These are phyloP conservation scores for Metahyphopichia silvanorum DNA, from an alignment of 805 yeast species.

Conservation along the genomic window DNA sequence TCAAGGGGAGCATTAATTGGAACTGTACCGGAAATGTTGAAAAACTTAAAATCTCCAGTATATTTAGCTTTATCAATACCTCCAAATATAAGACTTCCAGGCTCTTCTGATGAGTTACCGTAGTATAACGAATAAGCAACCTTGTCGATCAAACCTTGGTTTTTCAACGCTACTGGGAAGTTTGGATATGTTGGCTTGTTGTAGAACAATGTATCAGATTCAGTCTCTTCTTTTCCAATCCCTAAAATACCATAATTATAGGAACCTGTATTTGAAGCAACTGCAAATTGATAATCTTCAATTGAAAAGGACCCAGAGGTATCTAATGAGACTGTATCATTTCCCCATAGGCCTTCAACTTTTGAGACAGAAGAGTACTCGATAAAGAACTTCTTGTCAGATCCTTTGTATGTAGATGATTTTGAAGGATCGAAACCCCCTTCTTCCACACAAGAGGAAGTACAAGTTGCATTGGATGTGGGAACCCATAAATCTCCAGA, in stretches of 20 bases:
- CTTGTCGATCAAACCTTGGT: constrained; percentile 31
- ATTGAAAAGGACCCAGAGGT: constrained; percentile 2
- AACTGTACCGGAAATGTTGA: too few relatives aligned
- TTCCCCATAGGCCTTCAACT: constrained; percentile 48
- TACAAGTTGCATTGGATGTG: neutral
- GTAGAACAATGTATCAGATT: constrained; percentile 49
- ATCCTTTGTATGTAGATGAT: constrained; percentile 27
- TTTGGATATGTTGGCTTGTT: constrained; percentile 50
- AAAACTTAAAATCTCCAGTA: constrained; percentile 17
- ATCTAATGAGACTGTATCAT: constrained; percentile 15
- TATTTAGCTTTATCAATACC: constrained; percentile 25
- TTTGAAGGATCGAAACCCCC: constrained; percentile 35
- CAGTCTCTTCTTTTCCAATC: constrained; percentile 11
- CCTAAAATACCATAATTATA: constrained; percentile 18
- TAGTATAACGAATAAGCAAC: constrained; percentile 37
- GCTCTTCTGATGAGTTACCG: constrained; percentile 13
- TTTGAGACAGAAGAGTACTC: constrained; percentile 38
- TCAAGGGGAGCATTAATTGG: too few relatives aligned
- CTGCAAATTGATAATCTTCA: constrained; percentile 7
- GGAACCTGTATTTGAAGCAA: constrained; percentile 1
- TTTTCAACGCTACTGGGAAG: constrained; percentile 30
- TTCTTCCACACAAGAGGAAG: constrained; percentile 9
- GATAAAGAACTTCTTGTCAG: constrained; percentile 14
- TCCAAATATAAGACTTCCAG: constrained; percentile 26
- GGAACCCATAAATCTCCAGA: constrained; percentile 24